Evolutionary conservation across 805 yeast genomes (phyloP).

Genomic region (Maudiozyma bulderi): DNA sequence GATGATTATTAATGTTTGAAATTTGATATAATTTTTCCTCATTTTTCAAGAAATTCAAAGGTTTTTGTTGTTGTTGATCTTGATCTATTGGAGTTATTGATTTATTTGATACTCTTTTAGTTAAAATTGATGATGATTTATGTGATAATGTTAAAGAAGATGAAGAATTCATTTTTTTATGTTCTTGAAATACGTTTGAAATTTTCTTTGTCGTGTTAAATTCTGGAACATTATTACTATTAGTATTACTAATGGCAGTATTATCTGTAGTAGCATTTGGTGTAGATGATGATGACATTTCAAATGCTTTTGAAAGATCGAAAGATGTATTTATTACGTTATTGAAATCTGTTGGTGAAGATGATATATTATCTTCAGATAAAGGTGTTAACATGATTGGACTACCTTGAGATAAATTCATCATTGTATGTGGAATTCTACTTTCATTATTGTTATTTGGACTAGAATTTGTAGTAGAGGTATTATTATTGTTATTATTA

Average conservation of each 20-base stretch:
- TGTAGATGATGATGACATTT: constrained; percentile 1
- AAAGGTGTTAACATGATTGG: not conserved
- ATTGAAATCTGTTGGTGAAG: not conserved
- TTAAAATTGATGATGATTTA: not conserved
- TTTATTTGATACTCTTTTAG: not conserved
- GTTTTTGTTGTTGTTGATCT: not conserved
- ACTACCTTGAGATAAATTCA: not conserved
- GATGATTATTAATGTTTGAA: not conserved
- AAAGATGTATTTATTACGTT: constrained; percentile 2
- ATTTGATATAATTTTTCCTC: constrained; percentile 4
- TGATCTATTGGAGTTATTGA: not conserved
- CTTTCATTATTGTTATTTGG: not conserved
- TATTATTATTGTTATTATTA: not conserved
- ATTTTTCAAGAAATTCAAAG: not conserved
- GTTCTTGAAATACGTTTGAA: not conserved
- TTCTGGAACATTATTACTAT: too few relatives aligned
- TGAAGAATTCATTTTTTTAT: not conserved
- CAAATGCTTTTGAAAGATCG: constrained; percentile 5
- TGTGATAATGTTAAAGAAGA: not conserved
- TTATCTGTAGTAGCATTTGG: not conserved
- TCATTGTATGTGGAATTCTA: not conserved
- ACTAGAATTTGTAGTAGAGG: not conserved
- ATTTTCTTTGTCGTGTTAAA: not conserved
- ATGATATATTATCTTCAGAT: not conserved
- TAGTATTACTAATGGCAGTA: not conserved